A percentile compares a stretch with the other conserved stretches of the same genome.
Evolutionary conservation across 768 basidiomycete genomes (phyloP).

Genomic region (Auriscalpium microsporum): DNA sequence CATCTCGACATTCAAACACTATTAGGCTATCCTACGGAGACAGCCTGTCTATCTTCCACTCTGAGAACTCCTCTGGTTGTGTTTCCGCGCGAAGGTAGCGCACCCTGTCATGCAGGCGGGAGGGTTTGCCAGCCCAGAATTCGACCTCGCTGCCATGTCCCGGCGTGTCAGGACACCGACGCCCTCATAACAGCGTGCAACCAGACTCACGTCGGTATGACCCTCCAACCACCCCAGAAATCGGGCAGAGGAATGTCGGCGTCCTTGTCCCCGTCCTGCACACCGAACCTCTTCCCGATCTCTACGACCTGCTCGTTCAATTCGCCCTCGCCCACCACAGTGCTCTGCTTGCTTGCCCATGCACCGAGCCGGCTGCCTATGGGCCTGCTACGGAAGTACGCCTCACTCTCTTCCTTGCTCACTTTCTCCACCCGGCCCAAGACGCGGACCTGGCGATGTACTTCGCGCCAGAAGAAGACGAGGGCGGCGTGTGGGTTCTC

Average conservation of each 20-base stretch:
- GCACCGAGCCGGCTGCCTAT: constrained; percentile 82
- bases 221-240: constrained; percentile 95
- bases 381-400: constrained; percentile 79
- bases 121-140: constrained; percentile 97
- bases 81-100: constrained; percentile 55
- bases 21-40: constrained; percentile 43
- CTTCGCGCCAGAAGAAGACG: constrained; percentile 88
- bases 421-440: constrained; percentile 82
- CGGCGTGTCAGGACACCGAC: neutral
- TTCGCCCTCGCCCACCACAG: constrained; percentile 64
- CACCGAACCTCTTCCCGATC: constrained; percentile 49
- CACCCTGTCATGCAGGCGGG: constrained; percentile 85
- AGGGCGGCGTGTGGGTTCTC: constrained; percentile 75
- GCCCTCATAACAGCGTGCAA: neutral
- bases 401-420: constrained; percentile 58
- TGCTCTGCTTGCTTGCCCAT: constrained; percentile 89
- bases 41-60: constrained; percentile 75
- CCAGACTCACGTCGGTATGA: constrained; percentile 78
- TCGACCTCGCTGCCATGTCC: constrained; percentile 69
- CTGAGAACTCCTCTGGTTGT: constrained; percentile 37
- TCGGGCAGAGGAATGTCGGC: constrained; percentile 68
- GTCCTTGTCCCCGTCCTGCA: constrained; percentile 30
- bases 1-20: no score
- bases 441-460: constrained; percentile 73
- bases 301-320: constrained; percentile 52